These are phyloP conservation scores for Phialophora chinensis DNA, from an alignment of 2,329 filamentous ascomycete species.

Conservation along the genomic window DNA sequence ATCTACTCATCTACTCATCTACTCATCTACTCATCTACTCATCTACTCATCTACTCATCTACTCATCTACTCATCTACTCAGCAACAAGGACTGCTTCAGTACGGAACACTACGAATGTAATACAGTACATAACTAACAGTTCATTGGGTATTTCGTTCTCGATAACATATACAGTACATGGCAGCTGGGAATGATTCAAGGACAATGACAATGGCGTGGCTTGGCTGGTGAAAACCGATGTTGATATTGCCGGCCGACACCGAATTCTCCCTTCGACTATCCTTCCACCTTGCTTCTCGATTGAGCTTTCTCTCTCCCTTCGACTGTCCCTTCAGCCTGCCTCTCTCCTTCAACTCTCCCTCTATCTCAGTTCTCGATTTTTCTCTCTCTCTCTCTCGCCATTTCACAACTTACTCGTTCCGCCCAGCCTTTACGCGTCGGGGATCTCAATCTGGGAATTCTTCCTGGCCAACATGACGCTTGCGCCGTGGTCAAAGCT, in stretches of 20 bases:
- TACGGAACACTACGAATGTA: too few relatives aligned
- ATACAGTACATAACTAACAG: too few relatives aligned
- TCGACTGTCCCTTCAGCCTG: too few relatives aligned
- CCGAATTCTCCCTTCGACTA: neutral
- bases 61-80: too few relatives aligned
- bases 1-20: too few relatives aligned
- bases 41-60: too few relatives aligned
- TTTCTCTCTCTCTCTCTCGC: too few relatives aligned
- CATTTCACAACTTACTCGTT: neutral
- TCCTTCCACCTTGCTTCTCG: neutral
- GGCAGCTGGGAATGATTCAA: neutral
- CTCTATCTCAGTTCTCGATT: too few relatives aligned
- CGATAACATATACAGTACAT: neutral
- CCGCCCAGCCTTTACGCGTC: slow-evolving; percentile 20
- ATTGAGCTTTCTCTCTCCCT: too few relatives aligned
- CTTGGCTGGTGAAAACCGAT: neutral
- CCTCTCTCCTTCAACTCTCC: too few relatives aligned
- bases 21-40: too few relatives aligned
- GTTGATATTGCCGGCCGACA: neutral
- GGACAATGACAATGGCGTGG: neutral
- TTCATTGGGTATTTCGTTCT: neutral
- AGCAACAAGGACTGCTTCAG: too few relatives aligned
- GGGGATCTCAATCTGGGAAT: slow-evolving; percentile 36
- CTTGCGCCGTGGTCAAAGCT: slow-evolving; percentile 38
- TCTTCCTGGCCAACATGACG: slow-evolving; percentile 33